Evolutionary conservation across 78 protist species (phyloP), one percentile per base, ranked within the genome.

Genomic region (Chrysochromulina parva): DNA sequence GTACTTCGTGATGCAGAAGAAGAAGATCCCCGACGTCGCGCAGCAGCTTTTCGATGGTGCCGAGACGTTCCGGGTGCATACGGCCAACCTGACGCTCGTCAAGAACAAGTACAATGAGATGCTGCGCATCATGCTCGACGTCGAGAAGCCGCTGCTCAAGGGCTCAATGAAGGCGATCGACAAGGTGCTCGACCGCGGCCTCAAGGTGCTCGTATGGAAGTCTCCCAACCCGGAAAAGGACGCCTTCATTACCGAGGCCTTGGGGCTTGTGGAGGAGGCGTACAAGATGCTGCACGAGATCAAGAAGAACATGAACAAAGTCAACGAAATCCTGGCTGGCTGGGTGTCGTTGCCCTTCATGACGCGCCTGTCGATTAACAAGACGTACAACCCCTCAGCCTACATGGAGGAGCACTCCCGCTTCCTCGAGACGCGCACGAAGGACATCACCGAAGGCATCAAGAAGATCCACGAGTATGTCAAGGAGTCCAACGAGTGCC

Each of bases 111-210:
- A 94, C 95, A 96, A 96, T 94, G 16, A 52, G 47, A 88, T 94
- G 87, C 78, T 87, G 19, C 24, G 2, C 78, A 74, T 74, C 47
- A 66, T 95, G 48, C 85, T 92, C n/a, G 92, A 22, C 20, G 98
- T 93, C 16, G 97, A 96, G 94, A 76, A 67, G 80, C 98, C 98
- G 50, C 93, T 96, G n/a, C 47, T 96, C 55, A 57, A 50, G 88
- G 55, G 11, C 16, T 67, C 89, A 89, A 80, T 96, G 57, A 81
- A 89, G 22, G 55, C 1, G 24, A 90, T 95, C 92, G 96, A 94
- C 92, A 76, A 76, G 58, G 89, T 76, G 28, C 95, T 95, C 26
- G 82, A 93, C 54, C n/a, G 71, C 7, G 96, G 90, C 26, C 54
- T 88, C 24, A 0, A 69, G 24, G 28, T n/a, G 38, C 76, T 86